A percentile compares a stretch with the other conserved stretches of the same genome.
phyloP scores from a whole-genome alignment of 176 grass and related monocot species.

The Elaeis guineensis region DNA sequence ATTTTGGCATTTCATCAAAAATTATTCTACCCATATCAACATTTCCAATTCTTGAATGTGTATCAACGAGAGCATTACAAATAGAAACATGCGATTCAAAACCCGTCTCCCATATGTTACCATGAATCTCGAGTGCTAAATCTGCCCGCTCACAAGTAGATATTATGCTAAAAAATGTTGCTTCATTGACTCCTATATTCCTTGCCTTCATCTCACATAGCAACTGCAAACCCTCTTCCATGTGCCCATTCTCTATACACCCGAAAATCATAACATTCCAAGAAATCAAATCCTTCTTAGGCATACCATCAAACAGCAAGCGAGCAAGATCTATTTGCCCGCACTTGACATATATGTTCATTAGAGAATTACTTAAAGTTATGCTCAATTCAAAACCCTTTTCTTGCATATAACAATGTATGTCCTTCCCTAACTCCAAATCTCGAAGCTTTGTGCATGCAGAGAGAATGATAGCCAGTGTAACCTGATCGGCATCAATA shows the following conservation, averaged over 20 bases:
- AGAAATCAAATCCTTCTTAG: not conserved
- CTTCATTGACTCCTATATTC: not conserved
- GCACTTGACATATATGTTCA: not conserved
- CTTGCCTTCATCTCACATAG: not conserved
- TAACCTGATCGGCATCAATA: conserved; percentile 1
- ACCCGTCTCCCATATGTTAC: not conserved
- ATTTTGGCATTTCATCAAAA: not conserved
- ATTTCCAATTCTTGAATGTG: conserved; percentile 3
- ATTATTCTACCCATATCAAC: not conserved
- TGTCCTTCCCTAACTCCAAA: conserved; percentile 7
- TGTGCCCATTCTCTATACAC: not conserved
- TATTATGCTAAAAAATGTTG: not conserved
- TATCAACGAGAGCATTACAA: conserved; percentile 3
- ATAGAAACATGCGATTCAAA: not conserved
- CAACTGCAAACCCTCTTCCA: not conserved
- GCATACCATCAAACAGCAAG: not conserved
- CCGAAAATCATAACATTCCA: conserved; percentile 3
- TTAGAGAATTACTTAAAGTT: not conserved
- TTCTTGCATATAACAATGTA: conserved; percentile 3
- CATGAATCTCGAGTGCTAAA: conserved; percentile 6
- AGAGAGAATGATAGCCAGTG: not conserved
- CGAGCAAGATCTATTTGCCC: not conserved
- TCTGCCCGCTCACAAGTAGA: not conserved
- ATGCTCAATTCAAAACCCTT: conserved; percentile 1
- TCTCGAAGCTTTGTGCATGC: not conserved